A percentile compares a stretch with the other conserved stretches of the same genome.
Evolutionary conservation across 164 flowering plant species (phyloP).

Genomic region (Magnolia officinalis): DNA sequence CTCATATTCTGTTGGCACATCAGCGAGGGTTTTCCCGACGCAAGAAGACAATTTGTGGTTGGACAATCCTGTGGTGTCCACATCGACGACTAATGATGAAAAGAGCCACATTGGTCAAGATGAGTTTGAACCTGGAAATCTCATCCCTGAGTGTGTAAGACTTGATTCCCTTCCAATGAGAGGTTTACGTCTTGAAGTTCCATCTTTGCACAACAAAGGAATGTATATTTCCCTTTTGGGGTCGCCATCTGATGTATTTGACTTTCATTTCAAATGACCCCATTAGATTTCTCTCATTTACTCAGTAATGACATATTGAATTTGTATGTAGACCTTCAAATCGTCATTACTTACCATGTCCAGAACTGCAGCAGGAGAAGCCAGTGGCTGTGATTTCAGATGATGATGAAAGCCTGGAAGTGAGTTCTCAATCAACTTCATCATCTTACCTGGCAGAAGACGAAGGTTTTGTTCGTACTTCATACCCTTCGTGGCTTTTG

Average conservation of each 20-base stretch:
- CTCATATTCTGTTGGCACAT: constrained; percentile 11
- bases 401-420: constrained; percentile 26
- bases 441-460: constrained; percentile 32
- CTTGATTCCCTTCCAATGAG: constrained; percentile 8
- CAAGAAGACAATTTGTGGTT: constrained; percentile 14
- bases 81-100: constrained; percentile 12
- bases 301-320: neutral
- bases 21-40: neutral
- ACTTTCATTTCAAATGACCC: neutral
- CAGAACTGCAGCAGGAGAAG: constrained; percentile 29
- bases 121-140: constrained; percentile 13
- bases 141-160: constrained; percentile 9
- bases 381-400: constrained; percentile 31
- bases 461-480: constrained; percentile 25
- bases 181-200: constrained; percentile 14
- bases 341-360: neutral
- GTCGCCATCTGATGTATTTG: constrained; percentile 29
- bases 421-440: constrained; percentile 25
- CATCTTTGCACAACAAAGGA: constrained; percentile 10
- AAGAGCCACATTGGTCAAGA: constrained; percentile 6
- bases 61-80: constrained; percentile 14
- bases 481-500: neutral
- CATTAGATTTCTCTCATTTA: neutral
- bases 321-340: neutral
- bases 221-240: constrained; percentile 10